phyloP scores from a whole-genome alignment of 495 filamentous ascomycete genomes.

The Amphirosellinia nigrospora region DNA sequence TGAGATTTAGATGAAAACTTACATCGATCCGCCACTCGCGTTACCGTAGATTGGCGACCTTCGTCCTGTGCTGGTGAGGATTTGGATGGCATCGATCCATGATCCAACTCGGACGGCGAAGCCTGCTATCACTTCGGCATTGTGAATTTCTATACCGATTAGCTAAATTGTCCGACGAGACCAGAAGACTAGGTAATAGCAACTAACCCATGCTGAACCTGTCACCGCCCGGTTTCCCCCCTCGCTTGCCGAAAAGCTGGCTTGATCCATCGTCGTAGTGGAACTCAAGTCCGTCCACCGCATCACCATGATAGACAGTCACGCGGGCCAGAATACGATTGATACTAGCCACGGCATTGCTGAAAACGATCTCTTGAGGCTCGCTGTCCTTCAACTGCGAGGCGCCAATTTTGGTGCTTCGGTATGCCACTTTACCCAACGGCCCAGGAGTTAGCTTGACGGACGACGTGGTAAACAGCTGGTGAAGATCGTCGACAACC shows the following conservation, averaged over 20 bases:
- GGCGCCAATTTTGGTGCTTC: constrained; percentile 76
- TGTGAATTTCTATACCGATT: constrained; percentile 68
- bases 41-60: constrained; percentile 89
- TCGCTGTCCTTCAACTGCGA: constrained; percentile 74
- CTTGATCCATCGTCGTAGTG: constrained; percentile 86
- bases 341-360: constrained; percentile 66
- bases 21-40: constrained; percentile 80
- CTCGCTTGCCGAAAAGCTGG: constrained; percentile 88
- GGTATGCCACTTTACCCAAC: constrained; percentile 75
- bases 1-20: constrained; percentile 30
- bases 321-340: constrained; percentile 78
- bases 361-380: constrained; percentile 74
- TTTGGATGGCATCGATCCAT: constrained; percentile 91
- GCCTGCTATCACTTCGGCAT: constrained; percentile 85
- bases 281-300: constrained; percentile 89
- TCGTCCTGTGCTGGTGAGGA: constrained; percentile 85
- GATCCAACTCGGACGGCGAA: constrained; percentile 82
- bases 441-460: constrained; percentile 64
- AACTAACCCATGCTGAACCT: constrained; percentile 76
- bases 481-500: constrained; percentile 73
- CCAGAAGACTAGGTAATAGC: neutral
- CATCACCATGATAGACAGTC: constrained; percentile 76
- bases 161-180: constrained; percentile 21
- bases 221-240: constrained; percentile 75
- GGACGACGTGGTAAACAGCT: constrained; percentile 71